A percentile compares a stretch with the other conserved stretches of the same genome.
phyloP scores from a whole-genome alignment of 768 basidiomycete genomes.

The Tulasnella sp. region DNA sequence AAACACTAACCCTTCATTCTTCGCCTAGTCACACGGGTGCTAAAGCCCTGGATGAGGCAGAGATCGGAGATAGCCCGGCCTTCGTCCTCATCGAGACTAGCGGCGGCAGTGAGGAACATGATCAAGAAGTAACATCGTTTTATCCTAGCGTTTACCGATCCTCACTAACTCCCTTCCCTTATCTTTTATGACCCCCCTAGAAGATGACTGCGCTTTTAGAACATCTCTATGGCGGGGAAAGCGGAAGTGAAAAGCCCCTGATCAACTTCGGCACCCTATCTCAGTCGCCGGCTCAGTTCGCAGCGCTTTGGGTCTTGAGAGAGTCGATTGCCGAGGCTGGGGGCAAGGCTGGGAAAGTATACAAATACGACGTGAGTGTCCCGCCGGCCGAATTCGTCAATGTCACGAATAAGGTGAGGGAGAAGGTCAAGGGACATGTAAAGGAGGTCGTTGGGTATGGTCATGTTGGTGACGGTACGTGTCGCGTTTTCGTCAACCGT shows the following conservation, averaged over 20 bases:
- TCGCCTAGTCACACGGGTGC: conserved; percentile 57
- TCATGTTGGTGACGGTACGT: conserved; percentile 89
- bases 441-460: conserved; percentile 87
- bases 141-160: not conserved
- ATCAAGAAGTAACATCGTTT: conserved; percentile 56
- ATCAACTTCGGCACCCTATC: conserved; percentile 87
- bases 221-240: conserved; percentile 40
- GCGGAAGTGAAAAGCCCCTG: conserved; percentile 51
- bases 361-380: conserved; percentile 94
- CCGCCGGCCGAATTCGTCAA: conserved; percentile 78
- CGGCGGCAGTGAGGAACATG: conserved; percentile 84
- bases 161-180: not conserved
- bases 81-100: conserved; percentile 94
- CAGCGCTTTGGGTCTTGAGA: conserved; percentile 80
- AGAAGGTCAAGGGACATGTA: conserved; percentile 49
- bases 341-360: conserved; percentile 86
- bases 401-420: conserved; percentile 70
- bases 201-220: conserved; percentile 78
- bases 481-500: not conserved
- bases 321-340: conserved; percentile 88
- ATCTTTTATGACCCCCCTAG: too few relatives aligned
- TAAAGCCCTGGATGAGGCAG: conserved; percentile 58
- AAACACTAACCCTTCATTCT: not conserved
- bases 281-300: conserved; percentile 81
- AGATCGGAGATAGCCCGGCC: conserved; percentile 67